Percentiles rank a stretch among this genome's conserved stretches.
phyloP scores from a whole-genome alignment of 768 basidiomycete genomes.

The Mycena sanguinolenta region DNA sequence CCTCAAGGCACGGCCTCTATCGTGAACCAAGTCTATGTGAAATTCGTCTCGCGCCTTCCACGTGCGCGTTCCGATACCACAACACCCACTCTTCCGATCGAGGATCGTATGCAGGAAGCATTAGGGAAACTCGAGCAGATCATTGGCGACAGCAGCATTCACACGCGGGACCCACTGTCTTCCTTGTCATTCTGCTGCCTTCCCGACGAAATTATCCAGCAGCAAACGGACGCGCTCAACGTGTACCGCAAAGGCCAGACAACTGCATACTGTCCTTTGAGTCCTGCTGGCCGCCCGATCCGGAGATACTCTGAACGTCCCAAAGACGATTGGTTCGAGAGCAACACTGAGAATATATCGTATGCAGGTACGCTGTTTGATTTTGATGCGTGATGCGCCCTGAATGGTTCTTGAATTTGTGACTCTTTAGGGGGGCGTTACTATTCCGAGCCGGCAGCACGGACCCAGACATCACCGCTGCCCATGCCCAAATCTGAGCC shows the following conservation, averaged over 20 bases:
- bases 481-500: slow-evolving; percentile 55
- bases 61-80: slow-evolving; percentile 62
- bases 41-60: slow-evolving; percentile 72
- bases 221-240: slow-evolving; percentile 63
- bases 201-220: slow-evolving; percentile 61
- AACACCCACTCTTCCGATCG: slow-evolving; percentile 48
- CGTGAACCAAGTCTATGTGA: slow-evolving; percentile 72
- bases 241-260: slow-evolving; percentile 60
- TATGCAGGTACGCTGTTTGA: slow-evolving; percentile 61
- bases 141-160: slow-evolving; percentile 59
- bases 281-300: slow-evolving; percentile 68
- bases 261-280: slow-evolving; percentile 68
- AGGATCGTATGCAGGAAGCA: slow-evolving; percentile 69
- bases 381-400: neutral
- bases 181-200: slow-evolving; percentile 79
- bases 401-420: neutral
- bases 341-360: slow-evolving; percentile 67
- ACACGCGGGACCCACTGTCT: slow-evolving; percentile 67
- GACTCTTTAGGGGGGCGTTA: slow-evolving; percentile 26
- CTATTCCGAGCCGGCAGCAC: slow-evolving; percentile 23
- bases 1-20: slow-evolving; percentile 69
- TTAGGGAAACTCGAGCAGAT: slow-evolving; percentile 67
- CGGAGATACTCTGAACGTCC: slow-evolving; percentile 72
- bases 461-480: slow-evolving; percentile 40
- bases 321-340: slow-evolving; percentile 74